Base-by-base conservation (phyloP, 2,329 filamentous ascomycete genomes). In the Domatiomyces catenatus region DNA sequence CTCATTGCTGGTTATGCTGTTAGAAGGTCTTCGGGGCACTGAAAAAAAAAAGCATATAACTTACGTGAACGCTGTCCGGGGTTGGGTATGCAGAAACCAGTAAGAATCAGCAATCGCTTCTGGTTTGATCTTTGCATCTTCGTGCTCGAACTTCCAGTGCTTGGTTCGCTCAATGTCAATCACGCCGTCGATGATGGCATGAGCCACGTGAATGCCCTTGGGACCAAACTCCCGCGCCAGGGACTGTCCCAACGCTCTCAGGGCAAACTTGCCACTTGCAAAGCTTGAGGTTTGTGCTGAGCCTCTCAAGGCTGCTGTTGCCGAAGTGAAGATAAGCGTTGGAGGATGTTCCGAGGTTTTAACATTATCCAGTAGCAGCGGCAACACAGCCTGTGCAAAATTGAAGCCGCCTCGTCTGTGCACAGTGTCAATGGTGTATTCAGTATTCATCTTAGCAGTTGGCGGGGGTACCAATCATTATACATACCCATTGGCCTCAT, bases 91-190 rank as follows among this genome's bases (percentile, higher is more conserved):
- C 60, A 94, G 63, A 62, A 82, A 72, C 86, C 86, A 94, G 62
- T 94, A 94, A 8, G 79, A 77, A 57, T 93, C 86, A 8, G 87
- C 87, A 71, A 94, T 93, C 80, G 82, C 83, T 56, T 86, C 82
- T 7, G 86, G 75, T 54, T 70, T 80, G 53, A 94, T 78, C 71
- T 89, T 90, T 0, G 73, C 77, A 65, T 82, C 79, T 5, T 74
- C 68, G 19, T 71, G 70, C 54, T 75, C 68, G 62, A 76, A 75
- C 50, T 74, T 62, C 67, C 68, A 81, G 39, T 73, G 74, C 64
- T 80, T 82, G 1, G 80, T 84, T 55, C 77, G 71, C 0, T 84
- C 84, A 49, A 84, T 88, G 64, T 93, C 84, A 64, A 94, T 94
- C 1, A 86, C 75, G 0, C 86, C 88, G 62, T 94, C 88, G 50